These are phyloP conservation scores for Aspergillus fumigatiaffinis DNA, from an alignment of 2,329 filamentous ascomycete genomes.

Conservation along the genomic window DNA sequence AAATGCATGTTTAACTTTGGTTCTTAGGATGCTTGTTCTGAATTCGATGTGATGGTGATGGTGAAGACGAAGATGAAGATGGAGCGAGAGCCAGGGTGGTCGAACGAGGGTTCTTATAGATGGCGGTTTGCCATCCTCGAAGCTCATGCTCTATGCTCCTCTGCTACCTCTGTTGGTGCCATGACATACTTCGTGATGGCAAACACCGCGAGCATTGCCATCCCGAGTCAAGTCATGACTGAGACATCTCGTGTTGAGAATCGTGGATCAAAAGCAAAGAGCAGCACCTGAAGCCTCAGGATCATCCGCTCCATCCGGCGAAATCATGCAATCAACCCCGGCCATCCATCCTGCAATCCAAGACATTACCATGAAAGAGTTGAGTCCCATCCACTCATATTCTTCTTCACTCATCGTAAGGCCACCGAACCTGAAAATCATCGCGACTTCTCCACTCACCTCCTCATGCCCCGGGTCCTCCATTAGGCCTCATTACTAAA, in stretches of 20 bases:
- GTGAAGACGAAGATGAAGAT: background rate
- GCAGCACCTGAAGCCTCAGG: background rate
- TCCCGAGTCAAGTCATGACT: background rate
- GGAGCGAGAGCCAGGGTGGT: background rate
- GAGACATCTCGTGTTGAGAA: background rate
- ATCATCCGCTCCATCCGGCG: background rate
- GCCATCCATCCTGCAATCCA: background rate
- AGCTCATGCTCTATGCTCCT: background rate
- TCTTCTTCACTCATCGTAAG: background rate
- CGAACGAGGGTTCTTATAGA: background rate
- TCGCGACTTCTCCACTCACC: background rate
- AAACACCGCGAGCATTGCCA: background rate
- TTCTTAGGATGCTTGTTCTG: background rate
- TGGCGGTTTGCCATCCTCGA: background rate
- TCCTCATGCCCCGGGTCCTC: background rate
- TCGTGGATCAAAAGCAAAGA: background rate
- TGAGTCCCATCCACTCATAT: background rate
- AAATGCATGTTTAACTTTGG: conserved; percentile 29
- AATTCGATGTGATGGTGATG: background rate
- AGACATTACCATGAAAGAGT: background rate
- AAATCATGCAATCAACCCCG: background rate
- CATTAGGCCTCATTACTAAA: background rate
- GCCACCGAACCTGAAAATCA: background rate
- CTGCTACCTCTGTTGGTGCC: background rate
- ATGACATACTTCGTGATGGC: background rate